Percentiles rank a stretch among this genome's conserved stretches.
Conservation (phyloP, 805 yeast genomes). For the Hanseniaspora clermontiae region DNA sequence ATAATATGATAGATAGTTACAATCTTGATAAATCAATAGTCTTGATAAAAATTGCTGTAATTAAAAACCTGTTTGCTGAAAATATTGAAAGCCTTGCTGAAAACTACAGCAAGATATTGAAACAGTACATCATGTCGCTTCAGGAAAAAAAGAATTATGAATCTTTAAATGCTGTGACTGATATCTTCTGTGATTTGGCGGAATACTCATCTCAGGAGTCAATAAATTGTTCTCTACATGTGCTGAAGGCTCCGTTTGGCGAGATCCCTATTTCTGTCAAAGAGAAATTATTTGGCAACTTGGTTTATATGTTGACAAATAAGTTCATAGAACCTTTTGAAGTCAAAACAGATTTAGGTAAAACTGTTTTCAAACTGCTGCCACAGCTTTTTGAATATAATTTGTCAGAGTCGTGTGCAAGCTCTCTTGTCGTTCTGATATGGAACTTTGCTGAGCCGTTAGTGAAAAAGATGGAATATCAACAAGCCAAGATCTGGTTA, state of each 20-base stretch:
- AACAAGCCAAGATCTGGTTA: conserved; percentile 23
- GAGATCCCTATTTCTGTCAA: conserved; percentile 18
- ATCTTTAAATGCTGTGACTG: conserved; percentile 21
- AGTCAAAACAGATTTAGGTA: conserved; percentile 20
- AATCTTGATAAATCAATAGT: conserved; percentile 26
- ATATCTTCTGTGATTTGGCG: conserved; percentile 25
- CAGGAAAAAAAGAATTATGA: conserved; percentile 21
- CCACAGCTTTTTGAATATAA: conserved; percentile 23
- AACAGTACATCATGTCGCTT: conserved; percentile 25
- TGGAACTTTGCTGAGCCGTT: conserved; percentile 31
- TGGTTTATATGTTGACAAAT: conserved; percentile 21
- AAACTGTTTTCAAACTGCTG: conserved; percentile 20
- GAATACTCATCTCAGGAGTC: conserved; percentile 22
- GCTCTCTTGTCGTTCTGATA: conserved; percentile 28
- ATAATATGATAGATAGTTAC: conserved; percentile 21
- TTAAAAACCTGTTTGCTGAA: conserved; percentile 14
- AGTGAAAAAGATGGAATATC: conserved; percentile 20
- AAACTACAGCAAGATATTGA: conserved; percentile 19
- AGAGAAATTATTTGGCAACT: conserved; percentile 22
- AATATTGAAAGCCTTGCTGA: not conserved
- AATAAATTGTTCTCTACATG: conserved; percentile 27
- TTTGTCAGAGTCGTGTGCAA: conserved; percentile 24
- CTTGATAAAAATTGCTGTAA: conserved; percentile 22
- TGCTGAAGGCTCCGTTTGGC: conserved; percentile 25
- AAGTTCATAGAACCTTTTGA: conserved; percentile 18